Evolutionary conservation across 1,284 basidiomycete genomes (phyloP), one percentile per base, ranked within the genome.

Genomic region (Tylopilus sp.): DNA sequence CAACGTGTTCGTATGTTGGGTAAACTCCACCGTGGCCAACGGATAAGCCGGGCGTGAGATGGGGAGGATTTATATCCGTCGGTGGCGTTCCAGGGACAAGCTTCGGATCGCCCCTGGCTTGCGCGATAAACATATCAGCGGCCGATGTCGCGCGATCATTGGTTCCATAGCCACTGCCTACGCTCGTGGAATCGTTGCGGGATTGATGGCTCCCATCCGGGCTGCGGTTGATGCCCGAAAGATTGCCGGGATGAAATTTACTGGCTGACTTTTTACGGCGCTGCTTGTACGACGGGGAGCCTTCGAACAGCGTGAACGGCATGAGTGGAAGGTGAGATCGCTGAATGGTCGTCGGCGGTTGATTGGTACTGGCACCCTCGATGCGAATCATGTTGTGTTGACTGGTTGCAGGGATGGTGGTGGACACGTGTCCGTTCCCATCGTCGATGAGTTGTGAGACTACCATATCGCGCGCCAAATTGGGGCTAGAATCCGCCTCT

Each of bases 231-330:
- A 50, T 52, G 6, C 59, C 53, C 60, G 54, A 44, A 48, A 60
- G 45, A 33, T 61, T 51, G 47, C 58, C 54, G 60, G 58, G 49
- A 29, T 60, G 54, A 38, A 54, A 52, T 49, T 63, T 66, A 41
- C 72, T 73, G 18, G 68, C 66, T 25, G 76, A 75, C 68, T 88
- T 88, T 74, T 89, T 90, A 54, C 89, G 77, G n/a, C 91, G 77
- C 59, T 87, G 85, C 69, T 94, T 94, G 74, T 94, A 94, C 7
- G 80, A 80, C 2, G 89, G 86, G 53, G 81, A 86, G 8, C 91
- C 90, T 64, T 88, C 86, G 50, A 90, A 86, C 40, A 91, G 71
- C n/a, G 85, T 81, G 65, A 89, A 80, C 65, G 76, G 75, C 65
- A 84, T 79, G 66, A 85, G 81, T 9, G 81, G 74, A 42, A 77